Percentiles rank a stretch among this genome's conserved stretches.
Conservation (phyloP, 805 yeast species). For the Hanseniaspora lindneri region DNA sequence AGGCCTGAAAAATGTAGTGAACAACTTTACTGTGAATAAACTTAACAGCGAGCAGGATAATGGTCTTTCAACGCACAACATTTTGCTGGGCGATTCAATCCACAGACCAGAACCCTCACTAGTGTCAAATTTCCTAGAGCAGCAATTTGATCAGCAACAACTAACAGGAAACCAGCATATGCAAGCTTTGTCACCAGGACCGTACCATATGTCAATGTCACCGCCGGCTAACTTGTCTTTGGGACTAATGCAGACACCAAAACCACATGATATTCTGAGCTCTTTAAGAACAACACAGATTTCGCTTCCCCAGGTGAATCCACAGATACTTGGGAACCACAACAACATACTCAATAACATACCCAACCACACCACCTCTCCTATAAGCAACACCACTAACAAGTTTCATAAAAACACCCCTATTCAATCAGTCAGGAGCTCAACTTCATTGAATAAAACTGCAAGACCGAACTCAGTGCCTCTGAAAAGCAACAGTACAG, state of each 20-base stretch:
- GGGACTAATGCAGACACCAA: conserved; percentile 10
- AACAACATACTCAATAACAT: background rate
- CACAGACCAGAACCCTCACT: conserved; percentile 6
- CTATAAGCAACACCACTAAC: background rate
- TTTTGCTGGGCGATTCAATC: background rate
- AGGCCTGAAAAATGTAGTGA: background rate
- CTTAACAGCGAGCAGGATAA: background rate
- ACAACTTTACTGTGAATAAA: background rate
- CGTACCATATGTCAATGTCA: conserved; percentile 10
- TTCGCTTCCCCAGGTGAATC: background rate
- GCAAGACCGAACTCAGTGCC: conserved; percentile 10
- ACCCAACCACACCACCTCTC: background rate
- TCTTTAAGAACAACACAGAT: conserved; percentile 13
- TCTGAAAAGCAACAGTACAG: conserved; percentile 28
- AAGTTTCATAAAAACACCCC: background rate
- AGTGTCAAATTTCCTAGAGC: conserved; percentile 2
- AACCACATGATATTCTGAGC: conserved; percentile 13
- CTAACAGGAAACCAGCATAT: background rate
- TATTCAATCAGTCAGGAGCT: background rate
- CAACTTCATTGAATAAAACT: background rate
- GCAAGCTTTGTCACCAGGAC: conserved; percentile 7
- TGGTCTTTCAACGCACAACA: background rate
- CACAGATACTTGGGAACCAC: background rate
- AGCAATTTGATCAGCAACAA: conserved; percentile 4
- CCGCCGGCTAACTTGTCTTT: conserved; percentile 9